phyloP scores from a whole-genome alignment of 2,329 filamentous ascomycete species.

The Fusarium sp. region DNA sequence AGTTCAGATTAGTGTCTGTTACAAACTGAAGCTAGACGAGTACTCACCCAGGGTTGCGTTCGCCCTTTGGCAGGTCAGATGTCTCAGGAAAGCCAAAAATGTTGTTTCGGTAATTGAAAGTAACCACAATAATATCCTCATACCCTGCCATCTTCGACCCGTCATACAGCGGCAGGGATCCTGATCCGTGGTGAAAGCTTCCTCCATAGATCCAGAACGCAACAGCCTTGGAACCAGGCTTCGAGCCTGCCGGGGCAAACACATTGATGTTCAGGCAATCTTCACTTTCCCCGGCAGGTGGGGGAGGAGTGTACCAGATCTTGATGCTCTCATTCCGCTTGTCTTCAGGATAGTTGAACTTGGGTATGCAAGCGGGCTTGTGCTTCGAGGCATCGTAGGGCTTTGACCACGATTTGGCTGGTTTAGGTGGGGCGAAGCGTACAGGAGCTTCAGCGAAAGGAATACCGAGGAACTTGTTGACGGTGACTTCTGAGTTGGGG shows the following conservation, averaged over 20 bases:
- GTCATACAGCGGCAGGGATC: slow-evolving; percentile 53
- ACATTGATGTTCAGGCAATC: slow-evolving; percentile 52
- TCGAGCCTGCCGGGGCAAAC: slow-evolving; percentile 40
- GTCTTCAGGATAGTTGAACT: slow-evolving; percentile 38
- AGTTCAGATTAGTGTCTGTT: background rate
- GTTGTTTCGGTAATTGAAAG: slow-evolving; percentile 58
- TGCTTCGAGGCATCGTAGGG: slow-evolving; percentile 41
- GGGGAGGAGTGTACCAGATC: slow-evolving; percentile 39
- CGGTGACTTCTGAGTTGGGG: slow-evolving; percentile 19
- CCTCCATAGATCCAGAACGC: slow-evolving; percentile 60
- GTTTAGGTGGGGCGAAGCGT: slow-evolving; percentile 40
- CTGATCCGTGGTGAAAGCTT: slow-evolving; percentile 51
- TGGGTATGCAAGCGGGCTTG: slow-evolving; percentile 43
- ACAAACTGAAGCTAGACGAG: rapidly evolving
- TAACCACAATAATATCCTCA: slow-evolving; percentile 60
- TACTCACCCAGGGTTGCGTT: slow-evolving; percentile 42
- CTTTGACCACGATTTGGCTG: slow-evolving; percentile 28
- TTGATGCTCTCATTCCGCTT: slow-evolving; percentile 26
- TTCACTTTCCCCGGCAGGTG: slow-evolving; percentile 44
- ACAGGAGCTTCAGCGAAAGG: slow-evolving; percentile 45
- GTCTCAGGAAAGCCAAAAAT: slow-evolving; percentile 56
- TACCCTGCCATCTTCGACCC: slow-evolving; percentile 54
- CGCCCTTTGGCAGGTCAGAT: slow-evolving; percentile 28
- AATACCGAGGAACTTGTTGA: slow-evolving; percentile 48
- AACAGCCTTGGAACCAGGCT: slow-evolving; percentile 52